Percentiles rank a stretch among this genome's conserved stretches.
These are phyloP conservation scores for Neopestalotiopsis sp. DNA, from an alignment of 2,329 filamentous ascomycete species.

Conservation along the genomic window DNA sequence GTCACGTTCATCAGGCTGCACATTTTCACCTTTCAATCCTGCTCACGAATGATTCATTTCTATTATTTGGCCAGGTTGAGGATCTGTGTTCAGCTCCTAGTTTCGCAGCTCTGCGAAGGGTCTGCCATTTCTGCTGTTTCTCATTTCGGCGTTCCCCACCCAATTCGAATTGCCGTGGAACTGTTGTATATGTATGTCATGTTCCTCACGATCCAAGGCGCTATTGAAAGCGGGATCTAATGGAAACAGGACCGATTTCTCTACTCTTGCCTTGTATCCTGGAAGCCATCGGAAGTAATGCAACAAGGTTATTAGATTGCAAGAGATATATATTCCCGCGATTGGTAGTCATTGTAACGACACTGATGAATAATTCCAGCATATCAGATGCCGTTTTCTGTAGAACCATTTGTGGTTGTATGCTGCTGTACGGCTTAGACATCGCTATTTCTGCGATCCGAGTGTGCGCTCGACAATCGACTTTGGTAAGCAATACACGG, in stretches of 20 bases:
- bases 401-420: background rate
- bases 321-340: conserved; percentile 50
- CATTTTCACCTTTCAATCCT: no score
- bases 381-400: background rate
- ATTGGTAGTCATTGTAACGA: background rate
- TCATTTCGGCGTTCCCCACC: no score
- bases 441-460: conserved; percentile 40
- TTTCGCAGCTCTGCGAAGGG: no score
- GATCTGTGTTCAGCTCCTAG: no score
- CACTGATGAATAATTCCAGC: background rate
- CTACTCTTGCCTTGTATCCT: conserved; percentile 77
- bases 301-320: conserved; percentile 73
- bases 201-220: background rate
- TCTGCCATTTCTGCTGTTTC: no score
- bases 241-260: conserved; percentile 36
- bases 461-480: conserved; percentile 66
- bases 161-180: no score
- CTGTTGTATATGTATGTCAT: background rate
- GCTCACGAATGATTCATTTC: no score
- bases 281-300: conserved; percentile 52
- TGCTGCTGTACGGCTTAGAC: background rate
- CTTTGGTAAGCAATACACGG: conserved; percentile 84
- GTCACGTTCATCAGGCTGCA: no score
- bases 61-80: no score
- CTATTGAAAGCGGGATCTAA: background rate